phyloP scores from a whole-genome alignment of 108 stramenopile genomes.

The Asterionellopsis glacialis region DNA sequence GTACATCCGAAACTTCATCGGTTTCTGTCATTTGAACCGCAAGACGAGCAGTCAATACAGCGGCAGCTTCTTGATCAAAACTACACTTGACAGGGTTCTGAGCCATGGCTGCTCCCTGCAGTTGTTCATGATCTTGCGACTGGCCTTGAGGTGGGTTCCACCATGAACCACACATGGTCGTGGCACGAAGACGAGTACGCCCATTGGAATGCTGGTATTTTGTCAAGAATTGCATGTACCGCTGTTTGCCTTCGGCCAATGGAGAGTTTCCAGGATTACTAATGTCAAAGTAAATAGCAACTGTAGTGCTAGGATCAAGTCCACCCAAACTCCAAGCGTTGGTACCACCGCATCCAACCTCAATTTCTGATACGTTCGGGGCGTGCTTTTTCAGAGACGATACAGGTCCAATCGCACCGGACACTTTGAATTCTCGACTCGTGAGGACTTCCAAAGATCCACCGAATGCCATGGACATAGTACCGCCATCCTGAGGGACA shows the following conservation, averaged over 20 bases:
- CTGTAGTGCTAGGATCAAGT: slow-evolving; percentile 90
- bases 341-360: slow-evolving; percentile 97
- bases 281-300: slow-evolving; percentile 98
- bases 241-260: slow-evolving; percentile 79
- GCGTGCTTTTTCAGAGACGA: slow-evolving; percentile 85
- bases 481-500: slow-evolving; percentile 82
- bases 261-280: slow-evolving; percentile 81
- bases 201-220: slow-evolving; percentile 96
- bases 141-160: slow-evolving; percentile 72
- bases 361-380: slow-evolving; percentile 91
- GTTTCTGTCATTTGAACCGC: slow-evolving; percentile 92
- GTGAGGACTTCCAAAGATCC: slow-evolving; percentile 89
- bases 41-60: slow-evolving; percentile 93
- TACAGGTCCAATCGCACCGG: slow-evolving; percentile 81
- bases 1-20: slow-evolving; percentile 94
- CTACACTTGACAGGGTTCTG: slow-evolving; percentile 71
- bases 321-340: slow-evolving; percentile 97
- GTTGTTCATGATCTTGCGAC: slow-evolving; percentile 16
- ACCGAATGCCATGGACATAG: slow-evolving; percentile 93
- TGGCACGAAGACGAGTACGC: slow-evolving; percentile 86
- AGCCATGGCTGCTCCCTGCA: slow-evolving; percentile 27
- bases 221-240: slow-evolving; percentile 96
- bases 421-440: slow-evolving; percentile 90
- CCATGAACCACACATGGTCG: slow-evolving; percentile 95
- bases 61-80: slow-evolving; percentile 99